Percentiles rank a stretch among this genome's conserved stretches.
Conservation (phyloP, 1,139 yeast genomes). For the Candida sp. region DNA sequence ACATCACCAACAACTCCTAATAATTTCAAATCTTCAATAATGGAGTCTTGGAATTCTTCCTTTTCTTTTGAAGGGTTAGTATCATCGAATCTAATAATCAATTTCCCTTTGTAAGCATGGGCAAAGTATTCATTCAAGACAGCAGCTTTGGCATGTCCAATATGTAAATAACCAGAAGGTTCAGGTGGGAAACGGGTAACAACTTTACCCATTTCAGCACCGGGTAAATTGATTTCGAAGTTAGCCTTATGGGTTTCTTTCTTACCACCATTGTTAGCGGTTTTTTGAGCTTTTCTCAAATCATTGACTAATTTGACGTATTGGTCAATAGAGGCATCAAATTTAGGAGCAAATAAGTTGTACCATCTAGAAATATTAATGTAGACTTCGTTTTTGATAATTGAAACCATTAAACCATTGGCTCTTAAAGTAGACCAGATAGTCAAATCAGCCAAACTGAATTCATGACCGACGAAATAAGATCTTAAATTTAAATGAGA, state of each 20-base stretch:
- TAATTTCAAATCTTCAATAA: slow-evolving; percentile 82
- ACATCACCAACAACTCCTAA: slow-evolving; percentile 90
- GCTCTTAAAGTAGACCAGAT: slow-evolving; percentile 95
- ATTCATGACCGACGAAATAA: slow-evolving; percentile 63
- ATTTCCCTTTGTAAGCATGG: slow-evolving; percentile 87
- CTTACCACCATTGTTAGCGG: slow-evolving; percentile 51
- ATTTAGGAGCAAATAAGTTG: slow-evolving; percentile 61
- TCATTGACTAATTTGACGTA: slow-evolving; percentile 69
- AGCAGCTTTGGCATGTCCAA: slow-evolving; percentile 98
- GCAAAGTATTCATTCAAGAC: slow-evolving; percentile 95
- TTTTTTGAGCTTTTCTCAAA: slow-evolving; percentile 62
- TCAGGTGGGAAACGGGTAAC: slow-evolving; percentile 97
- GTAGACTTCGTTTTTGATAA: slow-evolving; percentile 79
- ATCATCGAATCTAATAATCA: slow-evolving; percentile 94
- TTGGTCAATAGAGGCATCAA: slow-evolving; percentile 68
- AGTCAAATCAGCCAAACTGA: slow-evolving; percentile 78
- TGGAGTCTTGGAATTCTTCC: slow-evolving; percentile 87
- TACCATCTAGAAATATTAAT: slow-evolving; percentile 94
- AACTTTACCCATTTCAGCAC: slow-evolving; percentile 88
- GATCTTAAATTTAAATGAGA: slow-evolving; percentile 83
- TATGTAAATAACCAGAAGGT: slow-evolving; percentile 88
- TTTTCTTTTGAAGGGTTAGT: slow-evolving; percentile 97
- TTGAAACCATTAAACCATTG: slow-evolving; percentile 89
- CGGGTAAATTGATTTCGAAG: slow-evolving; percentile 88
- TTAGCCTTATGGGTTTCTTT: slow-evolving; percentile 85